Evolutionary conservation across 768 basidiomycete genomes (phyloP).

Genomic region (Pluteus cervinus): DNA sequence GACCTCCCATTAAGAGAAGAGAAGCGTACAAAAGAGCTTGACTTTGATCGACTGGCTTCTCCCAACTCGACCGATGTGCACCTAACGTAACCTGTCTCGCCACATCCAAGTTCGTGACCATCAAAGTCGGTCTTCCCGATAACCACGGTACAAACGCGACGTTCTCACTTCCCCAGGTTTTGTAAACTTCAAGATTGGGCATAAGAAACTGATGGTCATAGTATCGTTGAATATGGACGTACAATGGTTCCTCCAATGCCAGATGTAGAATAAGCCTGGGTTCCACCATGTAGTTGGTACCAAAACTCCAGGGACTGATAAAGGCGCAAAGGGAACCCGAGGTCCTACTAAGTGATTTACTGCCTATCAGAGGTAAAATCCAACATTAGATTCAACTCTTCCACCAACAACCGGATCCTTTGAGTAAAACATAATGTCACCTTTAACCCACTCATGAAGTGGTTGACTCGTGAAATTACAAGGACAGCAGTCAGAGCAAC

Average conservation of each 20-base stretch:
- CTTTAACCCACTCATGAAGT: slow-evolving; percentile 1
- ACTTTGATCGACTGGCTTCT: slow-evolving; percentile 31
- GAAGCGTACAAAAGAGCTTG: slow-evolving; percentile 24
- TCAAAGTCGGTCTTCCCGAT: slow-evolving; percentile 27
- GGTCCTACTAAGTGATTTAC: slow-evolving; percentile 17
- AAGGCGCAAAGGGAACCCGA: slow-evolving; percentile 20
- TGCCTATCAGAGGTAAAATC: slow-evolving; percentile 14
- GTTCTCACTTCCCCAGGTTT: slow-evolving; percentile 28
- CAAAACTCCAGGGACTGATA: slow-evolving; percentile 19
- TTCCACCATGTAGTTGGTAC: slow-evolving; percentile 24
- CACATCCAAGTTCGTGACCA: slow-evolving; percentile 41
- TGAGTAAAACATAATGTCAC: too few species aligned
- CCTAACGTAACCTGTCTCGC: slow-evolving; percentile 37
- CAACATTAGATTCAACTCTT: too few species aligned
- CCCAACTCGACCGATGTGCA: slow-evolving; percentile 30
- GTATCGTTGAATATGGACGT: slow-evolving; percentile 8
- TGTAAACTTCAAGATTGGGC: slow-evolving; percentile 20
- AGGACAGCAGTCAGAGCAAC: neutral
- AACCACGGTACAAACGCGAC: slow-evolving; percentile 36
- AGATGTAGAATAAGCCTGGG: slow-evolving; percentile 16
- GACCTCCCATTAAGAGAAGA: neutral
- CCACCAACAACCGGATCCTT: too few species aligned
- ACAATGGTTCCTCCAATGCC: slow-evolving; percentile 18
- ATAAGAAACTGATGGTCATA: neutral
- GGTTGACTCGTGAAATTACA: neutral